phyloP scores from a whole-genome alignment of 257 asterid genomes.

The Solanum pennellii region DNA sequence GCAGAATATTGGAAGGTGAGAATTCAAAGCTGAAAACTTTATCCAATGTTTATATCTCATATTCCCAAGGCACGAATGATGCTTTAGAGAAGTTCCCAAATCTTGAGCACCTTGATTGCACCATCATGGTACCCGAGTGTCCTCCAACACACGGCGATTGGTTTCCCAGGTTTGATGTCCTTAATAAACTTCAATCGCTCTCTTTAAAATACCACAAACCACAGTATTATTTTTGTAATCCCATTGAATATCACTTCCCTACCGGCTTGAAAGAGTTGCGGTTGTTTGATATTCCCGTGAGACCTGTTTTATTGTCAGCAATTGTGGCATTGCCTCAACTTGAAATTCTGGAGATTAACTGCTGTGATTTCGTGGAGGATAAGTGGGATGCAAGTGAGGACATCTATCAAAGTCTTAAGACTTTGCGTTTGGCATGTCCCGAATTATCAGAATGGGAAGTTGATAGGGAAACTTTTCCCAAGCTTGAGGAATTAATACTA shows the following conservation, averaged over 20 bases:
- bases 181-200: neutral
- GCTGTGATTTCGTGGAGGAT: fast-evolving
- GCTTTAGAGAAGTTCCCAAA: neutral
- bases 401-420: neutral
- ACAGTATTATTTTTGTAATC: fast-evolving
- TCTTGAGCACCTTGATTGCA: neutral
- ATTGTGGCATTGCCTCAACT: neutral
- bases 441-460: neutral
- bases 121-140: fast-evolving
- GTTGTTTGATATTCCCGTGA: neutral
- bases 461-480: neutral
- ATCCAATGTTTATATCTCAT: neutral
- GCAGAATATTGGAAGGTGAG: neutral
- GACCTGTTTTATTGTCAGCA: neutral
- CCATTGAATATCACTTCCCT: neutral
- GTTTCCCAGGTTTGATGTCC: neutral
- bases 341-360: neutral
- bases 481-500: neutral
- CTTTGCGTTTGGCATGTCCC: fast-evolving
- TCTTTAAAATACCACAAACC: neutral
- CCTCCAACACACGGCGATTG: neutral
- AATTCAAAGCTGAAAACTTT: neutral
- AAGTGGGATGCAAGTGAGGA: neutral
- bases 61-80: neutral
- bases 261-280: neutral